Base-by-base conservation (phyloP, 1,284 basidiomycete species). In the Heimioporus retisporus region DNA sequence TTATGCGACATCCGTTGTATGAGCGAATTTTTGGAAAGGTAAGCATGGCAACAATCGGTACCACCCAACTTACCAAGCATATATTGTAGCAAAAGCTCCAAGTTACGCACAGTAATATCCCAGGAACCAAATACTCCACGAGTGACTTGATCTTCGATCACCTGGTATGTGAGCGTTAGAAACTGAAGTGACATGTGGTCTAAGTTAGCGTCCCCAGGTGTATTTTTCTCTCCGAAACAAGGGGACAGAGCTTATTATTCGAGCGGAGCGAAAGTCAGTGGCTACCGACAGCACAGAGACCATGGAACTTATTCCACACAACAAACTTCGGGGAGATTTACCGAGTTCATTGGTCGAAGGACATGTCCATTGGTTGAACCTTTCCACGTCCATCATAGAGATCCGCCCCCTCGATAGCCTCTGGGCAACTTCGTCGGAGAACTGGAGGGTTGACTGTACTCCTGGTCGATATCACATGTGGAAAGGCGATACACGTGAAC, bases 101-200 rank as follows among this genome's bases (percentile, higher is more conserved):
- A 50, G 75, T 83, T 35, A 68, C 80, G 21, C 84, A 84, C 15
- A 68, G 74, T 4, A 69, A 74, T 57, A 69, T 80, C 16, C 67
- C 69, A 2, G 80, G 79, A 1, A 80, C 84, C 81, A 75, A 81
- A n/a, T 85, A 77, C 67, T 81, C 46, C 21, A 19, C 46, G 7
- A 48, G 8, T 16, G 46, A 48, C 46, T 48, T 48, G 46, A 2
- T 48, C 25, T 67, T 55, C 10, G 67, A 66, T 14, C 68, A 73
- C 61, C 65, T 74, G 68, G 79, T 76, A 28, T 57, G 71, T 10
- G 16, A 6, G 16, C 8, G 25, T 58, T 5, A 13, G 40, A 23
- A 15, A 23, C 6, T 6, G 6, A 42, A 10, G 16, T 15, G 18
- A 58, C 15, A 18, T 18, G 18, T 2, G 23, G 11, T 25, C 18